Percentiles rank a stretch among this genome's conserved stretches.
phyloP scores from a whole-genome alignment of 345 rosid genomes.

The Pseudoturritis turrita region DNA sequence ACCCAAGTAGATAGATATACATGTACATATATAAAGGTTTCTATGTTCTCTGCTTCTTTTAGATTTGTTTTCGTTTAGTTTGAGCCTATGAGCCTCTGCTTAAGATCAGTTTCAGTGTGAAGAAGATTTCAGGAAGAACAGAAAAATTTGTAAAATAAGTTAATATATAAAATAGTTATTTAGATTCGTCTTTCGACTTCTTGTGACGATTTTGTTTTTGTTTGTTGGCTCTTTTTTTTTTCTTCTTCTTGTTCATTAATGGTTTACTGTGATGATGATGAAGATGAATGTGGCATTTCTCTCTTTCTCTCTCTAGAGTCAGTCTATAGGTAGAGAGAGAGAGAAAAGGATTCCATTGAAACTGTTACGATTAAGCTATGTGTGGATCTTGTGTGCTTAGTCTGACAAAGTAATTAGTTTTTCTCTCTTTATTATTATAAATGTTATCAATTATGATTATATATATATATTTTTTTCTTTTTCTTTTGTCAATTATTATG shows the following conservation, averaged over 20 bases:
- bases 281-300: conserved; percentile 18
- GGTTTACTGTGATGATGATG: not conserved
- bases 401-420: conserved; percentile 35
- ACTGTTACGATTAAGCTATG: conserved; percentile 38
- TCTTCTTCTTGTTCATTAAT: conserved; percentile 5
- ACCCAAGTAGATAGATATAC: conserved; percentile 30
- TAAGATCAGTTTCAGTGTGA: conserved; percentile 4
- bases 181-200: conserved; percentile 22
- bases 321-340: conserved; percentile 17
- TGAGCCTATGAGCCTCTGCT: not conserved
- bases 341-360: conserved; percentile 49
- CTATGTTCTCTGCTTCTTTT: not conserved
- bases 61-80: conserved; percentile 10
- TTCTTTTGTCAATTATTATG: not conserved
- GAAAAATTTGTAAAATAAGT: not conserved
- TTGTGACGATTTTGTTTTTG: conserved; percentile 13
- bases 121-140: not conserved
- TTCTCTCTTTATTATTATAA: not conserved
- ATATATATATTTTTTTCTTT: not conserved
- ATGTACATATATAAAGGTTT: conserved; percentile 52
- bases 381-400: conserved; percentile 46
- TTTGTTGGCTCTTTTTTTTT: not conserved
- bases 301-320: not conserved
- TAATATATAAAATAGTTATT: conserved; percentile 2
- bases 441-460: not conserved